A percentile compares a stretch with the other conserved stretches of the same genome.
These are phyloP conservation scores for Thymus mandschuricus DNA, from an alignment of 257 asterid species.

Conservation along the genomic window DNA sequence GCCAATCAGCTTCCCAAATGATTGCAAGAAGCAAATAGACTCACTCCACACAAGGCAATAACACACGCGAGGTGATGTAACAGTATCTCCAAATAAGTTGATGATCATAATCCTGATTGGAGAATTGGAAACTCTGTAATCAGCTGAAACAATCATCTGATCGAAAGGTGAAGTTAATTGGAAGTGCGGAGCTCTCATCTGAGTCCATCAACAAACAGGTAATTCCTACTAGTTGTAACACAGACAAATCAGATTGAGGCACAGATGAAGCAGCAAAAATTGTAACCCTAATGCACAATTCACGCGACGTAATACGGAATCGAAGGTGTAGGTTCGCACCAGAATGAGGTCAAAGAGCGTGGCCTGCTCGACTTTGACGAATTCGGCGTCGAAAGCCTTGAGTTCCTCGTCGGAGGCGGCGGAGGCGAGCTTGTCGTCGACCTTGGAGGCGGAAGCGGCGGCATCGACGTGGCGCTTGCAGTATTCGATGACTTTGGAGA, in stretches of 20 bases:
- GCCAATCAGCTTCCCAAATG: background rate
- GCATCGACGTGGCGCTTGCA: constrained; percentile 61
- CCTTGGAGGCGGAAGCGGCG: constrained; percentile 39
- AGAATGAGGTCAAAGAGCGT: constrained; percentile 64
- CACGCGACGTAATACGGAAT: background rate
- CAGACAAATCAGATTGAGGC: background rate
- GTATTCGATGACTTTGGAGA: constrained; percentile 66
- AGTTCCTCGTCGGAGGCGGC: constrained; percentile 49
- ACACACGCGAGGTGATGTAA: background rate
- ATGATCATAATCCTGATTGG: background rate
- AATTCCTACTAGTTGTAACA: background rate
- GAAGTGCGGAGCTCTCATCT: background rate
- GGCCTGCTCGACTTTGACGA: constrained; percentile 64
- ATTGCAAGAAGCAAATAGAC: background rate
- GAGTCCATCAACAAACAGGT: constrained; percentile 9
- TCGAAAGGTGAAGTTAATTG: background rate
- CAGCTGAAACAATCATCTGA: background rate
- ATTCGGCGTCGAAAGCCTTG: constrained; percentile 55
- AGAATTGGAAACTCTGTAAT: background rate
- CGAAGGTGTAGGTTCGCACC: constrained; percentile 36
- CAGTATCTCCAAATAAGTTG: background rate
- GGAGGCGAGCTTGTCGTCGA: constrained; percentile 37
- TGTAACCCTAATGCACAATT: constrained; percentile 29
- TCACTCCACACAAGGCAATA: background rate
- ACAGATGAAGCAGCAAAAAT: background rate